phyloP scores from a whole-genome alignment of 2,329 filamentous ascomycete genomes.

The Calonectria leucothoes region DNA sequence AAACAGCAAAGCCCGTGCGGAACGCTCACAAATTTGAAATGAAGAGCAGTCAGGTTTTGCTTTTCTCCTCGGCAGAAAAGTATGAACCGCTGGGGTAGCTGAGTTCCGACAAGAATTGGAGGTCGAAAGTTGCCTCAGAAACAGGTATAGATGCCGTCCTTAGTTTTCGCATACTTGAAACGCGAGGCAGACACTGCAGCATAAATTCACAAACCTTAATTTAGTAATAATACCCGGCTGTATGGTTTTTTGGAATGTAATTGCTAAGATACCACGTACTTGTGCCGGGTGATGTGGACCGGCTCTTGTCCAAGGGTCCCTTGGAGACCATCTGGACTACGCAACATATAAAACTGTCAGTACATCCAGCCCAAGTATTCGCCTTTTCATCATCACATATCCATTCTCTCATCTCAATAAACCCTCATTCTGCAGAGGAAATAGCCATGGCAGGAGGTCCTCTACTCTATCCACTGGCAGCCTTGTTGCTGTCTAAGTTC shows the following conservation, averaged over 20 bases:
- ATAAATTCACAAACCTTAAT: background rate
- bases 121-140: background rate
- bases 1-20: background rate
- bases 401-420: too few species aligned
- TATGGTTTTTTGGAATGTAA: background rate
- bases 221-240: background rate
- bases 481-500: background rate
- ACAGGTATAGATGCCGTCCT: background rate
- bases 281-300: background rate
- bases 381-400: background rate
- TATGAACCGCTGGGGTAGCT: too few species aligned
- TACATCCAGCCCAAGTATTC: background rate
- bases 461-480: background rate
- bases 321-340: too few species aligned
- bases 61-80: too few species aligned
- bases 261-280: background rate
- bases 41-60: too few species aligned
- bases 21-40: too few species aligned
- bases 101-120: background rate
- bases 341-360: background rate
- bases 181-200: too few species aligned
- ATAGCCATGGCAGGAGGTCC: background rate
- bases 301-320: background rate
- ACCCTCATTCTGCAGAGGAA: background rate
- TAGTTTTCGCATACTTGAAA: background rate